These are phyloP conservation scores for Neospermospora avenae DNA, from an alignment of 2,329 filamentous ascomycete species.

Conservation along the genomic window DNA sequence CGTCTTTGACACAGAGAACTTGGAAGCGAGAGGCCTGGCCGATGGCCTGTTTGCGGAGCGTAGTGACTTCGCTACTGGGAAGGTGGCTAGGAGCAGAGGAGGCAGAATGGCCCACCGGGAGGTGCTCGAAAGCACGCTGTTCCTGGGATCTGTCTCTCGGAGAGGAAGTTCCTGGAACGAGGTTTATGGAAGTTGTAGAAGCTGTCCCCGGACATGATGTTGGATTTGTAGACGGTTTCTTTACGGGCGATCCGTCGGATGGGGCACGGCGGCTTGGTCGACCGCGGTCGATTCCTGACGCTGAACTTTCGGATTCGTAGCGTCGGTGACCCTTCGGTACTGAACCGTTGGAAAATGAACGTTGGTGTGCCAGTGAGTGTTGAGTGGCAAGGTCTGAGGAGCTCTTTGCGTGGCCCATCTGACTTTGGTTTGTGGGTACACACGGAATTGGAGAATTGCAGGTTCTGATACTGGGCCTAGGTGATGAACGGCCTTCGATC, in stretches of 20 bases:
- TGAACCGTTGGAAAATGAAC: conserved; percentile 1
- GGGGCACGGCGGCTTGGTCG: conserved; percentile 52
- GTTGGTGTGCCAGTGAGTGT: conserved; percentile 21
- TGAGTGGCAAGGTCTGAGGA: conserved; percentile 7
- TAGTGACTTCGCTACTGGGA: conserved; percentile 45
- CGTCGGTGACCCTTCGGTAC: conserved; percentile 43
- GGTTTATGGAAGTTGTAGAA: not conserved
- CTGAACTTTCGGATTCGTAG: conserved; percentile 53
- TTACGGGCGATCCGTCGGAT: conserved; percentile 37
- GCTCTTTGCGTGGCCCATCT: conserved; percentile 7
- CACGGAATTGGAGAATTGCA: conserved; percentile 9
- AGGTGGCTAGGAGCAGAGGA: conserved; percentile 50
- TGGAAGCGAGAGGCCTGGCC: conserved; percentile 63
- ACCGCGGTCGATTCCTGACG: conserved; percentile 58
- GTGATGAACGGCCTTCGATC: conserved; percentile 25
- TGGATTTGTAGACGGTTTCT: conserved; percentile 35
- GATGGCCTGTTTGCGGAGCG: conserved; percentile 57
- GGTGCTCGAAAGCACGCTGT: conserved; percentile 54
- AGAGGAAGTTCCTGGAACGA: not conserved
- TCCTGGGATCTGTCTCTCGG: conserved; percentile 38
- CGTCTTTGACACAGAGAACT: conserved; percentile 59
- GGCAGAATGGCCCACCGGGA: conserved; percentile 57
- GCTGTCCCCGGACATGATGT: not conserved
- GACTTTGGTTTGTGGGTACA: not conserved
- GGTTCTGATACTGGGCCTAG: conserved; percentile 20